Evolutionary conservation across 2,329 filamentous ascomycete genomes (phyloP).

Genomic region (Alternaria rosae): DNA sequence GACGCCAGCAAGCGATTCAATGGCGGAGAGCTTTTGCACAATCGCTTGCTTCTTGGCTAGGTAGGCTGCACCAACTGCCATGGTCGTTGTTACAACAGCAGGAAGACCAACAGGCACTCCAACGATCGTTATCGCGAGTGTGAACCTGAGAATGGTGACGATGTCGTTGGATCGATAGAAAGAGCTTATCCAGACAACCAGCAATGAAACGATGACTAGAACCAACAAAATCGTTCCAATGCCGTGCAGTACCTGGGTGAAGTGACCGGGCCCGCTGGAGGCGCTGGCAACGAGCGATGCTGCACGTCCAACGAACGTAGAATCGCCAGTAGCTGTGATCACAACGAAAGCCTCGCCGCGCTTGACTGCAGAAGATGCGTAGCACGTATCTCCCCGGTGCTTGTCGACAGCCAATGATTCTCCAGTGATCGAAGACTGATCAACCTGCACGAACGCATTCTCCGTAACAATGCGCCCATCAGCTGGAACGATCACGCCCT

Average conservation of each 20-base stretch:
- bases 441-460: conserved; percentile 84
- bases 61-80: conserved; percentile 92
- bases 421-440: conserved; percentile 90
- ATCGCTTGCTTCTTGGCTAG: conserved; percentile 93
- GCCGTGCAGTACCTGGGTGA: conserved; percentile 87
- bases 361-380: conserved; percentile 87
- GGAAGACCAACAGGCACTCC: conserved; percentile 93
- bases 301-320: conserved; percentile 88
- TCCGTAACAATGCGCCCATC: conserved; percentile 87
- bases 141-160: conserved; percentile 81
- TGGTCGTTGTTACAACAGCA: conserved; percentile 91
- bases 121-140: conserved; percentile 87
- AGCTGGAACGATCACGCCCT: conserved; percentile 89
- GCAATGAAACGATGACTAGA: conserved; percentile 79
- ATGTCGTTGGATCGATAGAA: conserved; percentile 89
- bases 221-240: conserved; percentile 83
- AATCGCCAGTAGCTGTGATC: conserved; percentile 84
- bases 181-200: conserved; percentile 84
- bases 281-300: conserved; percentile 85
- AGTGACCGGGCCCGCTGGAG: conserved; percentile 78
- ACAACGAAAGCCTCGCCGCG: conserved; percentile 86
- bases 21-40: conserved; percentile 89
- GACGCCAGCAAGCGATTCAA: conserved; percentile 90
- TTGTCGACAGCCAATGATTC: conserved; percentile 93
- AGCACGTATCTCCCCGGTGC: conserved; percentile 80